Conservation (phyloP, 1,284 basidiomycete genomes). For the Kalmanozyma brasiliensis region DNA sequence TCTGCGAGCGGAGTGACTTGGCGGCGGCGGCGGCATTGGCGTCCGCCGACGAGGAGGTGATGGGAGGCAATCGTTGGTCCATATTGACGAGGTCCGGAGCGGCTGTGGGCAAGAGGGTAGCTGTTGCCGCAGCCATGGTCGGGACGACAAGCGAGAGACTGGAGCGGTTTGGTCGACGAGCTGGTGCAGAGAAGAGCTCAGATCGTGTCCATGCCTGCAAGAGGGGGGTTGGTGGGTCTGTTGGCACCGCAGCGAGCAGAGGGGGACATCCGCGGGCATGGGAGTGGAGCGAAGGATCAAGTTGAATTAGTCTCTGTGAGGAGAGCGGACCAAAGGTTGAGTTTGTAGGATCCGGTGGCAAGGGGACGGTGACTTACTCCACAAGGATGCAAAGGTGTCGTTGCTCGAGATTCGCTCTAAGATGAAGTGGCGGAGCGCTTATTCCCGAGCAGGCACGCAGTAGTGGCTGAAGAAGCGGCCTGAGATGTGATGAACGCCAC, state of each 20-base stretch:
- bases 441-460: background rate
- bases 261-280: background rate
- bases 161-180: conserved; percentile 3
- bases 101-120: conserved; percentile 33
- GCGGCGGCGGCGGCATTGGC: conserved; percentile 2
- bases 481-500: background rate
- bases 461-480: background rate
- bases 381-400: conserved; percentile 13
- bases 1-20: conserved; percentile 25
- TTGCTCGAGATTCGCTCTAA: conserved; percentile 12
- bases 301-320: background rate
- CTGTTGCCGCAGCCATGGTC: conserved; percentile 39
- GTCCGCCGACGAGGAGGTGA: conserved; percentile 8
- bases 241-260: background rate
- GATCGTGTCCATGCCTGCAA: conserved; percentile 24
- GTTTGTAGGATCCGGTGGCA: background rate
- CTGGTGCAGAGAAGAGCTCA: conserved; percentile 7
- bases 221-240: background rate
- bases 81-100: conserved; percentile 35
- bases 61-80: conserved; percentile 29
- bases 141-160: background rate
- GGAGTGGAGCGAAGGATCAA: no score
- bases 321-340: no score
- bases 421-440: conserved; percentile 6
- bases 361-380: conserved; percentile 13